Evolutionary conservation across 2,329 filamentous ascomycete genomes (phyloP).

Genomic region (Grosmannia clavigera): DNA sequence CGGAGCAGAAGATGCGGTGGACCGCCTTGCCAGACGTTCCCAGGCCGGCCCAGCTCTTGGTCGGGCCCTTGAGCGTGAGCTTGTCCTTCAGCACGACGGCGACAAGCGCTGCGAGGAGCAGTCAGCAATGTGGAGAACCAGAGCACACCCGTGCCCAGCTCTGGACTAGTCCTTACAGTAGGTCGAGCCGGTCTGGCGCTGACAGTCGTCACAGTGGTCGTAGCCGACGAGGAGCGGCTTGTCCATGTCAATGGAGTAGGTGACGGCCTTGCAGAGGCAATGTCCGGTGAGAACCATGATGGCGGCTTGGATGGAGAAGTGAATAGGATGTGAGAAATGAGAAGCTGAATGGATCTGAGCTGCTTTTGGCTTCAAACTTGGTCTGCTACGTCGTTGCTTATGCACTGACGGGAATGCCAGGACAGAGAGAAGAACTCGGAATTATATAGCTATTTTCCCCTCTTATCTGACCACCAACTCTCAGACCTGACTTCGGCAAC

Average conservation of each 20-base stretch:
- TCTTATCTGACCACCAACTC: background rate
- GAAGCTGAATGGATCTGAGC: background rate
- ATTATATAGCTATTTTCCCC: background rate
- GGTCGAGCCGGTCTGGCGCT: constrained; percentile 56
- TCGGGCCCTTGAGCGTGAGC: constrained; percentile 48
- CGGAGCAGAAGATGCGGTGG: constrained; percentile 56
- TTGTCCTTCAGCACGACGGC: constrained; percentile 54
- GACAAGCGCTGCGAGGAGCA: constrained; percentile 40
- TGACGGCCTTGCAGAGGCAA: constrained; percentile 60
- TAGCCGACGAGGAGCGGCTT: constrained; percentile 45
- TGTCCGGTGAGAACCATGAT: constrained; percentile 56
- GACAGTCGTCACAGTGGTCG: constrained; percentile 63
- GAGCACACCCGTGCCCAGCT: background rate
- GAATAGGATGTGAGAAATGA: background rate
- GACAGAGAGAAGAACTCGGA: background rate
- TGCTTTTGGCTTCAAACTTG: too few relatives aligned
- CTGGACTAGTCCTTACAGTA: constrained; percentile 38
- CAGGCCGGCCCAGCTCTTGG: constrained; percentile 50
- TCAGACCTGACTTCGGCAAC: background rate
- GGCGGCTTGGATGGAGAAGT: constrained; percentile 8
- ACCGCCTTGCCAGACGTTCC: constrained; percentile 50
- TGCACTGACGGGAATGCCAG: background rate
- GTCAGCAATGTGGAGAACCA: background rate
- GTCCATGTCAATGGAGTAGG: constrained; percentile 48
- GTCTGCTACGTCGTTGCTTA: too few relatives aligned